A percentile compares a stretch with the other conserved stretches of the same genome.
phyloP scores from a whole-genome alignment of 192 early-diverging fungal species.

The Umbelopsis ramanniana region DNA sequence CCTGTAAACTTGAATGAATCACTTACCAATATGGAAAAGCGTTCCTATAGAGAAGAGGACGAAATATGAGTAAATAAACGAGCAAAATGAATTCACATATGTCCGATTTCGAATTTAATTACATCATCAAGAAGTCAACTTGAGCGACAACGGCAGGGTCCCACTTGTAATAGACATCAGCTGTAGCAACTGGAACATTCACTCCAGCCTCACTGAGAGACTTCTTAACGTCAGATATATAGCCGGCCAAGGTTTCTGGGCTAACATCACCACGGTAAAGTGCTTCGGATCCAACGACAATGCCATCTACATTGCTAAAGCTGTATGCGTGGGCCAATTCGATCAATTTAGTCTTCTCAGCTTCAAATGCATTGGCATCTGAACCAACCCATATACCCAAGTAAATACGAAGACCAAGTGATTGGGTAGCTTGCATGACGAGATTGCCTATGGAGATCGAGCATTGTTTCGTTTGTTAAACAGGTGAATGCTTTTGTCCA shows the following conservation, averaged over 20 bases:
- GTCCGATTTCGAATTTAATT: slow-evolving; percentile 21
- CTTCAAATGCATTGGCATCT: slow-evolving; percentile 44
- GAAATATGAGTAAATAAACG: not conserved
- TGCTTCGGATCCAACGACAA: slow-evolving; percentile 66
- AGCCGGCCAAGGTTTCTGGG: slow-evolving; percentile 45
- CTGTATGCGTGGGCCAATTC: slow-evolving; percentile 46
- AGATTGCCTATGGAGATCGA: slow-evolving; percentile 45
- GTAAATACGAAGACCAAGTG: slow-evolving; percentile 52
- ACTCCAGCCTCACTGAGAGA: slow-evolving; percentile 43
- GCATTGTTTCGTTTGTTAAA: too few relatives aligned
- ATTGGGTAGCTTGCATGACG: slow-evolving; percentile 55
- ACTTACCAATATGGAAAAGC: slow-evolving; percentile 31
- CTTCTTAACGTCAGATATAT: slow-evolving; percentile 48
- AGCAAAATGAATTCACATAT: not conserved
- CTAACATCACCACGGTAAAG: slow-evolving; percentile 59
- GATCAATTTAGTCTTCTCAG: slow-evolving; percentile 50
- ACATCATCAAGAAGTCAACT: slow-evolving; percentile 64
- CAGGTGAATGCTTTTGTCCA: not conserved
- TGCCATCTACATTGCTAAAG: slow-evolving; percentile 45
- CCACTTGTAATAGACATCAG: slow-evolving; percentile 61
- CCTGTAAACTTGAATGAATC: not conserved
- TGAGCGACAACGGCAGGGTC: slow-evolving; percentile 42
- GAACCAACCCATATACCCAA: slow-evolving; percentile 64
- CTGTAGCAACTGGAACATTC: slow-evolving; percentile 51
- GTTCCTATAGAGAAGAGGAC: slow-evolving; percentile 22